Evolutionary conservation across 768 basidiomycete genomes (phyloP).

Genomic region (Phylloporus sp.): DNA sequence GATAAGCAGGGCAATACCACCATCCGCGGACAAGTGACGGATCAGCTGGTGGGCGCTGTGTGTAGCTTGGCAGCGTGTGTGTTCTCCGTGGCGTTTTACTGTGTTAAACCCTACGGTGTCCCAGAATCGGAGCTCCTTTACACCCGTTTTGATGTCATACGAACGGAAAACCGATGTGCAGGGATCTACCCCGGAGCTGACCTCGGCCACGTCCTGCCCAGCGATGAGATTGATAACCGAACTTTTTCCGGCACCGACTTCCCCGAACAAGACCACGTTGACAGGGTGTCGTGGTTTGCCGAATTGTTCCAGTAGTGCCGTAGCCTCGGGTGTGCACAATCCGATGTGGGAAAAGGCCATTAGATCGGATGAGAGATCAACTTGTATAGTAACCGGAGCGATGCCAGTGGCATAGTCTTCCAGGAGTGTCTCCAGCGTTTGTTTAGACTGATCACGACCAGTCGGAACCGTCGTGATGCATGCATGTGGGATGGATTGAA

Average conservation of each 20-base stretch:
- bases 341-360: neutral
- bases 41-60: conserved; percentile 33
- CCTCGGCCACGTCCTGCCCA: neutral
- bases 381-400: too few relatives aligned
- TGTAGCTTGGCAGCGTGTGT: too few relatives aligned
- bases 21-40: conserved; percentile 21
- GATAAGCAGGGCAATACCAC: conserved; percentile 36
- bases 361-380: too few relatives aligned
- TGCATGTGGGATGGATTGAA: too few relatives aligned
- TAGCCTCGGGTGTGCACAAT: neutral
- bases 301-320: neutral
- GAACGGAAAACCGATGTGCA: neutral
- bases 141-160: too few relatives aligned
- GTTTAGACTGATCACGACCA: too few relatives aligned
- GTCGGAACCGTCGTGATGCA: too few relatives aligned
- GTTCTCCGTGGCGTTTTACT: too few relatives aligned
- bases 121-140: too few relatives aligned
- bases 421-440: too few relatives aligned
- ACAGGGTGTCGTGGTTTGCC: neutral
- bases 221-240: conserved; percentile 17
- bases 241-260: conserved; percentile 26
- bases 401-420: too few relatives aligned
- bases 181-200: neutral
- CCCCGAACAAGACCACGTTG: conserved; percentile 35
- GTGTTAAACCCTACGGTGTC: too few relatives aligned